Percentiles rank a stretch among this genome's conserved stretches.
Conservation (phyloP, 2,329 filamentous ascomycete genomes). For the Stachybotrys chartarum region DNA sequence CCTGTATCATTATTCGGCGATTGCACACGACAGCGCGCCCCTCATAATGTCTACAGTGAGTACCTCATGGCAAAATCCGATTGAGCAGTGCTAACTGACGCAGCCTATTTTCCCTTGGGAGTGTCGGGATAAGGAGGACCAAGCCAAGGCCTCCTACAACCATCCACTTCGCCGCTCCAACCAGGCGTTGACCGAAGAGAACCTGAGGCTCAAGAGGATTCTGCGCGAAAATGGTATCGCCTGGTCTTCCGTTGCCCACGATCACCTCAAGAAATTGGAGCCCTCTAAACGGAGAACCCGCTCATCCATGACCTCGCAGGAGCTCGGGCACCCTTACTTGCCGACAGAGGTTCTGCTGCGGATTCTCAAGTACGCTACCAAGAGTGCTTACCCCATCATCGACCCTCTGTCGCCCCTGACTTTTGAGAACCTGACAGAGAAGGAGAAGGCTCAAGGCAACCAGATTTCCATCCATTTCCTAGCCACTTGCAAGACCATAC, state of each 20-base stretch:
- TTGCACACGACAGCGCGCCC: too few relatives aligned
- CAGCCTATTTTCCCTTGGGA: constrained; percentile 37
- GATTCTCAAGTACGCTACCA: constrained; percentile 44
- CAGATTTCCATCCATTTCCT: constrained; percentile 48
- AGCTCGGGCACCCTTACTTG: constrained; percentile 31
- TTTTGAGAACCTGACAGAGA: constrained; percentile 33
- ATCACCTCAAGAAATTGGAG: constrained; percentile 22
- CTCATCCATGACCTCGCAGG: constrained; percentile 18
- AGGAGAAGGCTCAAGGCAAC: constrained; percentile 35
- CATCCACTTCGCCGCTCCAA: constrained; percentile 40
- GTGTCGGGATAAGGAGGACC: constrained; percentile 44
- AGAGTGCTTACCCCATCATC: constrained; percentile 40
- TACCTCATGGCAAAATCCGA: not conserved
- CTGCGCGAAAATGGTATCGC: constrained; percentile 44
- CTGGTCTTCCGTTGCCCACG: constrained; percentile 35
- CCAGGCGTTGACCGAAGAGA: constrained; percentile 39
- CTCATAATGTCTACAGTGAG: not conserved
- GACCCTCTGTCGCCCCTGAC: constrained; percentile 43
- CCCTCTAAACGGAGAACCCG: constrained; percentile 24
- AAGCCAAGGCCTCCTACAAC: constrained; percentile 40
- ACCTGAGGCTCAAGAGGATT: constrained; percentile 40
- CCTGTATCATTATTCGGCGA: not conserved
- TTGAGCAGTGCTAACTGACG: not conserved
- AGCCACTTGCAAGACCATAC: constrained; percentile 41
- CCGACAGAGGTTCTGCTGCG: constrained; percentile 46